Evolutionary conservation across 78 protist species (phyloP).

Genomic region (Trichosphaerium sp.): DNA sequence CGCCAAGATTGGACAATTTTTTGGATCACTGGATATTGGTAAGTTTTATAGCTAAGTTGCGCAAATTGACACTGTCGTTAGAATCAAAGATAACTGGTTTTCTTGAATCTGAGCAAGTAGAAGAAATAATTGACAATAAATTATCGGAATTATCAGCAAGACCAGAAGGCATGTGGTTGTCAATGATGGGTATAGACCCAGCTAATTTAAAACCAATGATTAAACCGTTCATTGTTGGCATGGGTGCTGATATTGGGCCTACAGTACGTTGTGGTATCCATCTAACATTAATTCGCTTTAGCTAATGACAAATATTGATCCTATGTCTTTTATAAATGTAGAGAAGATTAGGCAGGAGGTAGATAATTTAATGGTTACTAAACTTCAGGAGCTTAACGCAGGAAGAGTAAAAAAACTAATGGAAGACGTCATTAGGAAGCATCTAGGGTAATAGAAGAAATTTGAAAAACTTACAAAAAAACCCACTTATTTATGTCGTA

Average conservation of each 20-base stretch:
- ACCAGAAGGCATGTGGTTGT: constrained; percentile 13
- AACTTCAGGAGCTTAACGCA: constrained; percentile 40
- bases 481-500: too few species aligned
- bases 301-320: neutral
- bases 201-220: constrained; percentile 4
- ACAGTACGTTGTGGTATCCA: too few species aligned
- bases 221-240: constrained; percentile 30
- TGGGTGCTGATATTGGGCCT: constrained; percentile 26
- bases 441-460: too few species aligned
- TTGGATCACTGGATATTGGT: neutral
- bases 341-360: neutral
- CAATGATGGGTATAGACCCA: constrained; percentile 19
- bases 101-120: constrained; percentile 5
- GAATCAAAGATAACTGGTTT: constrained; percentile 8
- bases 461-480: too few species aligned
- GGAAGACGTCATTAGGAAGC: constrained; percentile 35
- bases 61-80: too few species aligned
- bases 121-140: neutral
- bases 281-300: too few species aligned
- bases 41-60: neutral
- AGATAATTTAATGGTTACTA: constrained; percentile 16
- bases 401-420: constrained; percentile 12
- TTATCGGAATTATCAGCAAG: neutral
- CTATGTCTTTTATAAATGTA: neutral
- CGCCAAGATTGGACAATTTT: neutral